These are phyloP conservation scores for Phaseolus lunatus DNA, from an alignment of 306 rosid species.

Conservation along the genomic window DNA sequence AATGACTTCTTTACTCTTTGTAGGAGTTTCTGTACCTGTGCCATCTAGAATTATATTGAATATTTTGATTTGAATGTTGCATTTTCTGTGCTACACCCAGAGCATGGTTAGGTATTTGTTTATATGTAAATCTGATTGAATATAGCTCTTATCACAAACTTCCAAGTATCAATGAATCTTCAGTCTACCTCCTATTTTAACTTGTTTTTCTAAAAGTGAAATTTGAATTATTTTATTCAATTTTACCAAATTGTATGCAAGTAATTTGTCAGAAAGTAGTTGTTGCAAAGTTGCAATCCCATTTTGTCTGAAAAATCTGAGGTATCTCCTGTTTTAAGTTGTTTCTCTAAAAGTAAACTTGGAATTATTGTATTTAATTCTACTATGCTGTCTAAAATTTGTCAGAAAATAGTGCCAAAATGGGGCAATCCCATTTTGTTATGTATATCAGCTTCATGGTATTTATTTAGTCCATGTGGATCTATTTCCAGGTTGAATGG, in stretches of 20 bases:
- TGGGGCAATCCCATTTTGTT: constrained; percentile 4
- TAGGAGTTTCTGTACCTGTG: neutral
- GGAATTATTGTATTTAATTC: constrained; percentile 19
- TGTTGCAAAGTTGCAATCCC: neutral
- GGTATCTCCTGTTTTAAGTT: neutral
- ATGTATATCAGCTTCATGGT: constrained; percentile 44
- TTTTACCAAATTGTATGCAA: neutral
- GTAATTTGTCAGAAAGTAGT: neutral
- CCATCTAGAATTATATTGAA: neutral
- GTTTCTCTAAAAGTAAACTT: constrained; percentile 30
- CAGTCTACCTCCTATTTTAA: neutral
- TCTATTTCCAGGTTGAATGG: constrained; percentile 92
- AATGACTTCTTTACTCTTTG: neutral
- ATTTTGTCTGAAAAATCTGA: neutral
- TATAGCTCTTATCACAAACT: neutral
- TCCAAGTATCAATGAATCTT: neutral
- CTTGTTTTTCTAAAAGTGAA: constrained; percentile 28
- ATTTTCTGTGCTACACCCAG: too few species aligned
- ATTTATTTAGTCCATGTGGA: constrained; percentile 38
- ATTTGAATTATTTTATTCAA: constrained; percentile 11
- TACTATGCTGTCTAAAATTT: neutral
- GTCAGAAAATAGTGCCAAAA: constrained; percentile 13
- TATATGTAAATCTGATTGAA: constrained; percentile 7
- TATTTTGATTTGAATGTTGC: neutral
- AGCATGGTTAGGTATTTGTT: too few species aligned